Evolutionary conservation across 2,329 filamentous ascomycete genomes (phyloP), one percentile per base, ranked within the genome.

Genomic region (Sclerotinia borealis): DNA sequence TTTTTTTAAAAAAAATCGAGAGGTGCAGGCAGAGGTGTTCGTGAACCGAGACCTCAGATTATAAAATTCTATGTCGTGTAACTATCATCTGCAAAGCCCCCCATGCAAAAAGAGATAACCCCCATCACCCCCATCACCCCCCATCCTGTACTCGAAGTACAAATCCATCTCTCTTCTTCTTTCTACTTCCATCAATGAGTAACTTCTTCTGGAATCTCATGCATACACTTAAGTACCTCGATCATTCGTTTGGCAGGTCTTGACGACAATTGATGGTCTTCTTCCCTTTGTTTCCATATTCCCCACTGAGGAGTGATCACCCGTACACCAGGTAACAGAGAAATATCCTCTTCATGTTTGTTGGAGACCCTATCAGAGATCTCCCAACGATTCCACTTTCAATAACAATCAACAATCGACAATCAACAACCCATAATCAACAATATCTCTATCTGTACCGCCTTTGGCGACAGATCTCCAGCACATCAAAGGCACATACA

Each of bases 401-500:
- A 41, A 15, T n/a, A 41, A n/a, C 37, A 22, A 22, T 43, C 27
- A 56, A 34, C 27, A 34, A 34, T n/a, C n/a, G n/a, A n/a, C n/a
- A n/a, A n/a, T n/a, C n/a, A n/a, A n/a, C n/a, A n/a, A n/a, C n/a
- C n/a, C n/a, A n/a, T n/a, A n/a, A n/a, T n/a, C n/a, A n/a, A n/a
- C n/a, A n/a, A n/a, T n/a, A n/a, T n/a, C n/a, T n/a, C n/a, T 34
- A 56, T 45, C 19, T 56, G 54, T 56, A 34, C 61, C 61, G 61
- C 61, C 54, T 63, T 59, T 63, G 61, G 61, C 61, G 61, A 63
- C 36, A 45, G 52, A 63, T 63, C 60, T 62, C 60, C 60, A 51
- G 51, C 43, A 62, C 41, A 45, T 43, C 39, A 54, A 52, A 52
- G 22, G 50, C 59, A 56, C 39, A 29, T 31, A 37, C 47, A 61